Evolutionary conservation across 164 flowering plant genomes (phyloP).

Genomic region (Vitis cinerea): DNA sequence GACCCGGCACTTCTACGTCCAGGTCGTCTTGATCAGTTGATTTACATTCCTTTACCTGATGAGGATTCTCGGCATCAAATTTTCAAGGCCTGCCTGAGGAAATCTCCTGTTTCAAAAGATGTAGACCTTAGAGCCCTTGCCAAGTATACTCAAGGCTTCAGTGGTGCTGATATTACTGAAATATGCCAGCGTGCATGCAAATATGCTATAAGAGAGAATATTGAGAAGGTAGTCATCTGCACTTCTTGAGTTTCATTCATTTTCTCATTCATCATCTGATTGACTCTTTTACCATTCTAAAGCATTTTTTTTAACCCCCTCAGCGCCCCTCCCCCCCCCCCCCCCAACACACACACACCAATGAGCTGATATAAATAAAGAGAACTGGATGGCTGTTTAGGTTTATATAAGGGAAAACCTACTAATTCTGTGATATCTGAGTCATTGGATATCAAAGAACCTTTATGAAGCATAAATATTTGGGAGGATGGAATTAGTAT

Average conservation of each 20-base stretch:
- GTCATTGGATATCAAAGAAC: too few species aligned
- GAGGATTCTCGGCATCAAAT: constrained; percentile 72
- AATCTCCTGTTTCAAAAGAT: constrained; percentile 77
- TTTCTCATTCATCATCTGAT: neutral
- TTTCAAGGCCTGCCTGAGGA: constrained; percentile 80
- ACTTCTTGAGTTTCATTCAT: neutral
- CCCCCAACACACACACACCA: too few species aligned
- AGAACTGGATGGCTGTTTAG: too few species aligned
- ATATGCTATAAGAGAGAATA: constrained; percentile 85
- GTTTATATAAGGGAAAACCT: too few species aligned
- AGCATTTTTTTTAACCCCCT: too few species aligned
- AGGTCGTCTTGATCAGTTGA: constrained; percentile 88
- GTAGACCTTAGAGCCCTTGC: constrained; percentile 79
- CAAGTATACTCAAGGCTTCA: constrained; percentile 83
- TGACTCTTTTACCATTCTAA: too few species aligned
- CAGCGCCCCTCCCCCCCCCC: too few species aligned
- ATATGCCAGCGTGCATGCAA: constrained; percentile 86
- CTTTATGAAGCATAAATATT: too few species aligned
- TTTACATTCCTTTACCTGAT: constrained; percentile 87
- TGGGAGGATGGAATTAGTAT: too few species aligned
- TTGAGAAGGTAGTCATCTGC: constrained; percentile 60
- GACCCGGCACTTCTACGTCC: constrained; percentile 85
- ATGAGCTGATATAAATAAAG: too few species aligned
- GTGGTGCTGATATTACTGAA: constrained; percentile 92
- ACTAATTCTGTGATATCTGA: too few species aligned